Evolutionary conservation across 768 basidiomycete species (phyloP), one percentile per base, ranked within the genome.

Genomic region (Tulasnella calospora): DNA sequence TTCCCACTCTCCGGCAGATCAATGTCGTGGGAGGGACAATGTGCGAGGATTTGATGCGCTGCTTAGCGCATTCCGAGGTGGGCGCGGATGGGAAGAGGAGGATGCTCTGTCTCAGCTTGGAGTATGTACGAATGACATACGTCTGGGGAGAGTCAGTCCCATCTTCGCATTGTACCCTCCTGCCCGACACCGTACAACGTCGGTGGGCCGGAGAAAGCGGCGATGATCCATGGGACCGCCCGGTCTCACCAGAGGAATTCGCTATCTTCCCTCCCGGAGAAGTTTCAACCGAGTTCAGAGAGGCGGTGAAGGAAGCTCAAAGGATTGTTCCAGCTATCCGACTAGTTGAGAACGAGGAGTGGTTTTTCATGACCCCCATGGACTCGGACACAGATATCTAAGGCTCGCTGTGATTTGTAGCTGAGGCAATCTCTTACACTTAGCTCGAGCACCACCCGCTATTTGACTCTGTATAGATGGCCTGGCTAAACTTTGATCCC

Each of bases 321-420:
- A 35, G 33, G n/a, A 33, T 67, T 67, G 61, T 33, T 67, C 61
- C 61, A 35, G 17, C 27, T 8, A 67, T 67, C 13, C 27, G 27
- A 3, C 13, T 67, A 3, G 33, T 67, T 35, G 61, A 67, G 17
- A 35, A 67, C 13, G 61, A 67, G 61, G 61, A 67, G 27, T 15
- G 51, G 51, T 51, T 51, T 51, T 51, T 51, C 51, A 51, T 51
- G 51, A 23, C 1, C 51, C 51, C 21, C n/a, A n/a, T 51, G n/a
- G 23, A n/a, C 80, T 86, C 85, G 15, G 86, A 51, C 51, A 51
- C 1, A 10, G 21, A 51, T 51, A 51, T 51, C 23, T 23, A 51
- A 23, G 51, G n/a, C 51, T 23, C n/a, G 51, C 23, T n/a, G n/a
- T n/a, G n/a, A 10, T 23, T 23, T 51, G 51, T 1, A 51, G n/a